A percentile compares a stretch with the other conserved stretches of the same genome.
phyloP scores from a whole-genome alignment of 495 filamentous ascomycete species.

The Filosporella fistucella region DNA sequence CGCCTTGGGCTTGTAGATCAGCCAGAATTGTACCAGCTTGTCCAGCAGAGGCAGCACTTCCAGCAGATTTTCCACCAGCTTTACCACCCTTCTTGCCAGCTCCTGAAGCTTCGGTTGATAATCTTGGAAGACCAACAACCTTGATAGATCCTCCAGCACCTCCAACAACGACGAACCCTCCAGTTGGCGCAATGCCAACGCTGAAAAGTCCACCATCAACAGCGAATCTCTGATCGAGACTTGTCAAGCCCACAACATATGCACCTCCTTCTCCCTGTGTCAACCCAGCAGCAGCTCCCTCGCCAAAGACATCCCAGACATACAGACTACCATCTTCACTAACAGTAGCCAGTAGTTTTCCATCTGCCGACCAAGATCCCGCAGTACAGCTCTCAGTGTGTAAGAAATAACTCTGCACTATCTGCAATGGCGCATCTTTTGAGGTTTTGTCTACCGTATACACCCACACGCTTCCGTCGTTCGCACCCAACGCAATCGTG shows the following conservation, averaged over 20 bases:
- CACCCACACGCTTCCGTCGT: slow-evolving; percentile 94
- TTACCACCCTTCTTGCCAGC: slow-evolving; percentile 30
- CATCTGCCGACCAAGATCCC: slow-evolving; percentile 86
- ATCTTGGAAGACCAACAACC: slow-evolving; percentile 75
- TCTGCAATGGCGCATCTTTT: slow-evolving; percentile 55
- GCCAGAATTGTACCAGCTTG: slow-evolving; percentile 78
- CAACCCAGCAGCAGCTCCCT: slow-evolving; percentile 70
- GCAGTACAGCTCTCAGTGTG: slow-evolving; percentile 86
- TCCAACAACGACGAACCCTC: slow-evolving; percentile 76
- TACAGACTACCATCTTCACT: slow-evolving; percentile 84
- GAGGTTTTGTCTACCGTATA: slow-evolving; percentile 68
- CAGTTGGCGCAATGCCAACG: slow-evolving; percentile 73
- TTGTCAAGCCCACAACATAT: slow-evolving; percentile 73
- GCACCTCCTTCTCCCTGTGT: slow-evolving; percentile 64
- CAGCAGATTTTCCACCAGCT: slow-evolving; percentile 29
- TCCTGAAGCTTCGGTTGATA: slow-evolving; percentile 33
- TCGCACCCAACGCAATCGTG: slow-evolving; percentile 83
- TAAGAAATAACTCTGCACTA: slow-evolving; percentile 85
- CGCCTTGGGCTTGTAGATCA: slow-evolving; percentile 56
- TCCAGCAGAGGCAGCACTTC: slow-evolving; percentile 37
- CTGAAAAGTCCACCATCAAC: slow-evolving; percentile 90
- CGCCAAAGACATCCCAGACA: slow-evolving; percentile 89
- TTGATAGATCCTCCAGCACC: slow-evolving; percentile 82
- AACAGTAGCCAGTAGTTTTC: slow-evolving; percentile 84
- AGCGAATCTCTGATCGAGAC: slow-evolving; percentile 79